Percentiles rank a stretch among this genome's conserved stretches.
These are phyloP conservation scores for Hanseniaspora guilliermondii DNA, from an alignment of 805 yeast species.

Conservation along the genomic window DNA sequence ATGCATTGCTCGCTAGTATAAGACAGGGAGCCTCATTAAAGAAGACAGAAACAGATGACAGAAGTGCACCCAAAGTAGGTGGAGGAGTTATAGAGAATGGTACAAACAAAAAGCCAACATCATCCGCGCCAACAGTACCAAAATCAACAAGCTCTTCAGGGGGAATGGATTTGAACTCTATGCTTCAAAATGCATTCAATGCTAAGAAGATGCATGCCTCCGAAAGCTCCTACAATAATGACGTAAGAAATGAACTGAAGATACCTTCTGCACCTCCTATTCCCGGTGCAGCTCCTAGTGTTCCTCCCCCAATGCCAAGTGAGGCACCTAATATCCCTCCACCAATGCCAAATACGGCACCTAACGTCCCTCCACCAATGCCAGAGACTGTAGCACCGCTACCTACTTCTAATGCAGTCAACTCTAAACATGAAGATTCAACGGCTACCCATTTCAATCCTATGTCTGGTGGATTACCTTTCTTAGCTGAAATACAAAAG, in stretches of 20 bases:
- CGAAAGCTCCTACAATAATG: conserved; percentile 21
- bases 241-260: conserved; percentile 18
- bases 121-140: conserved; percentile 23
- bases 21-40: conserved; percentile 53
- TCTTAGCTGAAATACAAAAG: conserved; percentile 34
- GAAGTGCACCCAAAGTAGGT: conserved; percentile 48
- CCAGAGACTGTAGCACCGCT: conserved; percentile 16
- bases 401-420: conserved; percentile 10
- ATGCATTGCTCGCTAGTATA: conserved; percentile 67
- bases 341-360: conserved; percentile 14
- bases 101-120: conserved; percentile 6
- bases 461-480: conserved; percentile 16
- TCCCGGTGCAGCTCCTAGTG: conserved; percentile 14
- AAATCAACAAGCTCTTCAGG: conserved; percentile 2
- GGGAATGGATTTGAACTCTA: conserved; percentile 20
- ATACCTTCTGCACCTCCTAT: conserved; percentile 25
- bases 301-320: conserved; percentile 18
- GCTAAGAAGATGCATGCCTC: conserved; percentile 10
- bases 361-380: conserved; percentile 14
- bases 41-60: conserved; percentile 51
- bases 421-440: conserved; percentile 17
- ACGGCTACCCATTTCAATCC: conserved; percentile 15
- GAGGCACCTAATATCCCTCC: conserved; percentile 13
- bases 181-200: conserved; percentile 18
- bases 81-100: conserved; percentile 25